Evolutionary conservation across 768 basidiomycete species (phyloP).

Genomic region (Boletus sp.): DNA sequence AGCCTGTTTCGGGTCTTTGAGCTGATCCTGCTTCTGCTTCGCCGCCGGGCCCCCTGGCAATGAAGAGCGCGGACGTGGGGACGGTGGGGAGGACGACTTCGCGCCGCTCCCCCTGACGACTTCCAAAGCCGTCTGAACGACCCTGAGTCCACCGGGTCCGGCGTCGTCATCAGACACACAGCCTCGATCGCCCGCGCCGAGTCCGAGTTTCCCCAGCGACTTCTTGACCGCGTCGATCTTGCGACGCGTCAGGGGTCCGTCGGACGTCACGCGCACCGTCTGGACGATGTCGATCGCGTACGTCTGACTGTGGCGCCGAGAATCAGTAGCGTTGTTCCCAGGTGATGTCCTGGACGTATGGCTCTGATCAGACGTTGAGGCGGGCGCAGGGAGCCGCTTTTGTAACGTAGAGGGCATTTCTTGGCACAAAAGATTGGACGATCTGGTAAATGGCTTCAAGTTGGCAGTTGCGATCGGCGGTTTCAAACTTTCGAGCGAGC

Average conservation of each 20-base stretch:
- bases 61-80: constrained; percentile 22
- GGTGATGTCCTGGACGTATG: not conserved
- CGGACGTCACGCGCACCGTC: constrained; percentile 27
- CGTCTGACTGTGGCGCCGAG: constrained; percentile 10
- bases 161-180: constrained; percentile 29
- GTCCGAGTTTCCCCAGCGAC: constrained; percentile 22
- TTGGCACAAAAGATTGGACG: not conserved
- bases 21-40: constrained; percentile 7
- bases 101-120: constrained; percentile 16
- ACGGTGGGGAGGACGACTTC: constrained; percentile 4
- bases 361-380: constrained; percentile 11
- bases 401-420: constrained; percentile 20
- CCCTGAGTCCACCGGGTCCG: constrained; percentile 19
- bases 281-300: constrained; percentile 32
- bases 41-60: constrained; percentile 13
- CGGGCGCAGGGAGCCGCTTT: constrained; percentile 14
- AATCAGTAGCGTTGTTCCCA: not conserved
- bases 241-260: constrained; percentile 24
- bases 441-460: no score
- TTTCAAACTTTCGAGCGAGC: not conserved
- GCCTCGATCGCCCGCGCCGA: constrained; percentile 25
- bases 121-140: constrained; percentile 25
- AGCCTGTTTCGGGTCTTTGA: not conserved
- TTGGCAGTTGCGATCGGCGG: not conserved
- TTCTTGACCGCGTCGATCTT: constrained; percentile 32